Conservation (phyloP, 2,329 filamentous ascomycete genomes). For the Mariannaea elegans region DNA sequence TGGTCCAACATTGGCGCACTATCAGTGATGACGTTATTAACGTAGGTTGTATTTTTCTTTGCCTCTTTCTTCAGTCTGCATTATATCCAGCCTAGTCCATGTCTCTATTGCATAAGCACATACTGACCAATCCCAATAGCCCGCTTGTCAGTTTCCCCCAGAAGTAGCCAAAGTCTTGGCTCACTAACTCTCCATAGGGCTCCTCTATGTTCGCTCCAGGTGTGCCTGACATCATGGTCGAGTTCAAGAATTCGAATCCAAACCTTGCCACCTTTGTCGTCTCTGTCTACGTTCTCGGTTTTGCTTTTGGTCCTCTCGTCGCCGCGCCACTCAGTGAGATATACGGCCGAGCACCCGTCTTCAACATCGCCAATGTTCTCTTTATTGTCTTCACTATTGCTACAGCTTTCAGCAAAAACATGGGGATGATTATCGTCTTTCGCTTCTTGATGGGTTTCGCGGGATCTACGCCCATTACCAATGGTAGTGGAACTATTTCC, state of each 20-base stretch:
- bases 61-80: not conserved
- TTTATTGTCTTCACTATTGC: slow-evolving; percentile 60
- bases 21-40: slow-evolving; percentile 40
- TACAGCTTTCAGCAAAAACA: slow-evolving; percentile 63
- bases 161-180: not conserved
- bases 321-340: slow-evolving; percentile 72
- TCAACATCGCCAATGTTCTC: slow-evolving; percentile 55
- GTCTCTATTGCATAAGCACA: not conserved
- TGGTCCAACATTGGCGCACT: slow-evolving; percentile 47
- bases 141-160: slow-evolving; percentile 30
- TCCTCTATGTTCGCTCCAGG: slow-evolving; percentile 45
- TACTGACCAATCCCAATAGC: slow-evolving; percentile 25
- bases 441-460: slow-evolving; percentile 70
- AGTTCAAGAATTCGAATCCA: slow-evolving; percentile 49
- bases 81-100: not conserved
- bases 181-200: slow-evolving; percentile 16
- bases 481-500: slow-evolving; percentile 71
- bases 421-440: slow-evolving; percentile 69
- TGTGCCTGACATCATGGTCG: slow-evolving; percentile 57
- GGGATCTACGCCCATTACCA: slow-evolving; percentile 70
- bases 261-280: slow-evolving; percentile 55
- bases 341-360: slow-evolving; percentile 59
- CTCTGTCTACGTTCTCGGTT: slow-evolving; percentile 58
- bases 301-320: slow-evolving; percentile 67
- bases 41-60: slow-evolving; percentile 27